Conservation (phyloP, 2,329 filamentous ascomycete genomes). For the Cladorrhinum sp. region DNA sequence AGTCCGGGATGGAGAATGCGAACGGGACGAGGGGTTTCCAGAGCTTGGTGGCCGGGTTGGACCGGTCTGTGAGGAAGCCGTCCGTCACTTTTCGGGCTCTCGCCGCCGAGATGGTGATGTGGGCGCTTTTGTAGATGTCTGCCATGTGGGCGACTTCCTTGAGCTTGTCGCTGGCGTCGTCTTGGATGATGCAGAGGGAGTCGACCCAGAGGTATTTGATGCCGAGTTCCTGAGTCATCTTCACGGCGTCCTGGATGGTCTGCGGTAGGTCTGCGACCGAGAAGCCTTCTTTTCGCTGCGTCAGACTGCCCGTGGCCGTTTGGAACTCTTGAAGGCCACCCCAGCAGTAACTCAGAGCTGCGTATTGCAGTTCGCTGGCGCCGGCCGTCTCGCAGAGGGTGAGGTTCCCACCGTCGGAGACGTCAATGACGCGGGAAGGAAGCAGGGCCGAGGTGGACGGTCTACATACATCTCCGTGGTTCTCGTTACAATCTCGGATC, state of each 20-base stretch:
- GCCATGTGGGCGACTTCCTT: slow-evolving; percentile 14
- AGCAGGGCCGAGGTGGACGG: not conserved
- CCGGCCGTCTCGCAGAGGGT: not conserved
- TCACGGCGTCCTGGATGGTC: slow-evolving; percentile 15
- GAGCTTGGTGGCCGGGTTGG: not conserved
- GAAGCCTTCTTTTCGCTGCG: not conserved
- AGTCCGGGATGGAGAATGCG: not conserved
- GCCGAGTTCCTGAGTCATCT: slow-evolving; percentile 2
- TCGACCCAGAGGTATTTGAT: slow-evolving; percentile 21
- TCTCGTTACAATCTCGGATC: slow-evolving; percentile 4
- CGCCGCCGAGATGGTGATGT: slow-evolving; percentile 13
- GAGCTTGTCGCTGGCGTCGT: slow-evolving; percentile 12
- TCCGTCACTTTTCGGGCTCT: not conserved
- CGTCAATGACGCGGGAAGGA: slow-evolving; percentile 12
- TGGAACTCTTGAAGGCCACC: slow-evolving; percentile 4
- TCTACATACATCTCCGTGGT: slow-evolving; percentile 7
- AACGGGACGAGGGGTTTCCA: slow-evolving; percentile 9
- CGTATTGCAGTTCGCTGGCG: not conserved
- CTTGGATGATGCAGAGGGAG: slow-evolving; percentile 21
- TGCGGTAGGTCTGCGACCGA: not conserved
- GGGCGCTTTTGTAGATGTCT: slow-evolving; percentile 14
- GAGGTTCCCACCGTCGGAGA: not conserved
- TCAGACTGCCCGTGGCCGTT: not conserved
- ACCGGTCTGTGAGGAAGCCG: slow-evolving; percentile 5
- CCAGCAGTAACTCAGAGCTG: slow-evolving; percentile 17